phyloP scores from a whole-genome alignment of 495 filamentous ascomycete genomes.

The Podospora pseudoanserina region DNA sequence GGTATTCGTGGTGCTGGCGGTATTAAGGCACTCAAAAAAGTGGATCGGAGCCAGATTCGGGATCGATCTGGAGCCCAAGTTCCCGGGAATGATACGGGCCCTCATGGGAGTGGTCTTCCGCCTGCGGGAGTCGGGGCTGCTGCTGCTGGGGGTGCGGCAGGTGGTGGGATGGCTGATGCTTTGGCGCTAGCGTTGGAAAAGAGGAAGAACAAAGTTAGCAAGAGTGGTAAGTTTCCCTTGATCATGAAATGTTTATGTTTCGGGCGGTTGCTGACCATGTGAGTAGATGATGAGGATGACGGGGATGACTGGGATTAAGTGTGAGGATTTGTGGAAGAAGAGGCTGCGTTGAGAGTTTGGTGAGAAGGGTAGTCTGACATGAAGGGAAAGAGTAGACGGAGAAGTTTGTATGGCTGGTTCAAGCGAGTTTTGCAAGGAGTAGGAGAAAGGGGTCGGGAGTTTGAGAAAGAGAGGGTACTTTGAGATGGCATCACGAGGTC shows the following conservation, averaged over 20 bases:
- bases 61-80: constrained; percentile 75
- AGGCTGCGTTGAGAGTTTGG: background rate
- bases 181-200: constrained; percentile 71
- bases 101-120: constrained; percentile 54
- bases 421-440: too few species aligned
- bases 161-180: constrained; percentile 72
- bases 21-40: constrained; percentile 71
- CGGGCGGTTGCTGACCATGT: constrained; percentile 19
- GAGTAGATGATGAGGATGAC: constrained; percentile 74
- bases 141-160: constrained; percentile 42
- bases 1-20: constrained; percentile 78
- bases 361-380: background rate
- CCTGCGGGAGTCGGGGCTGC: constrained; percentile 46
- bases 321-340: background rate
- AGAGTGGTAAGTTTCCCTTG: constrained; percentile 71
- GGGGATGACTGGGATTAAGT: constrained; percentile 66
- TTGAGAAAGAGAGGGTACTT: too few species aligned
- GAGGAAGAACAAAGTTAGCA: constrained; percentile 83
- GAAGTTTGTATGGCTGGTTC: too few species aligned
- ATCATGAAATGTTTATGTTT: constrained; percentile 4
- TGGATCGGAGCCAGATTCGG: constrained; percentile 68
- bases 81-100: constrained; percentile 45
- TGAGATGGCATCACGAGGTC: too few species aligned
- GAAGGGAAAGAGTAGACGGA: too few species aligned
- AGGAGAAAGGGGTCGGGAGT: too few species aligned